phyloP scores from a whole-genome alignment of 257 asterid species.

The Solanum lignicaule region DNA sequence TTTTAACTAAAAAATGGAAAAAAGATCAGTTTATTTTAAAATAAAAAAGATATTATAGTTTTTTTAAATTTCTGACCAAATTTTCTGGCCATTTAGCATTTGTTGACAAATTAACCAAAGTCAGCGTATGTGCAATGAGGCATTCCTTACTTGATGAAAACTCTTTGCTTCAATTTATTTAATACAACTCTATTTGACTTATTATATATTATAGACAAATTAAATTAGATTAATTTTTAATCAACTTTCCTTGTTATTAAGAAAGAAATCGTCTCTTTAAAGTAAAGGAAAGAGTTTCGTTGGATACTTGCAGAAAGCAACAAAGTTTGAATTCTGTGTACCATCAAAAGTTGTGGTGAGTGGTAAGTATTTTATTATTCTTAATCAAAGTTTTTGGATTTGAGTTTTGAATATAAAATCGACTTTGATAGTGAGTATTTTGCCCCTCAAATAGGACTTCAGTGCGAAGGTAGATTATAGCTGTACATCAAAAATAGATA shows the following conservation, averaged over 20 bases:
- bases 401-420: too few species aligned
- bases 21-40: too few species aligned
- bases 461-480: too few species aligned
- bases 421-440: too few species aligned
- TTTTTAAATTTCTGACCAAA: too few species aligned
- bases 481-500: accelerated
- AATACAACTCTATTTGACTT: background rate
- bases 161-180: background rate
- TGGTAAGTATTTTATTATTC: too few species aligned
- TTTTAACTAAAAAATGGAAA: too few species aligned
- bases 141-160: background rate
- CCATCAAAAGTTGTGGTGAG: too few species aligned
- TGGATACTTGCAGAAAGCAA: background rate
- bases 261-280: background rate
- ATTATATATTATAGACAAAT: background rate
- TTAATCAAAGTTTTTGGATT: too few species aligned
- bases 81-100: background rate
- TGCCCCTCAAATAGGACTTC: background rate
- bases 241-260: background rate
- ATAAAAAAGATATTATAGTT: too few species aligned
- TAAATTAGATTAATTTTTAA: background rate
- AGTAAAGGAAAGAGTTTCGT: background rate
- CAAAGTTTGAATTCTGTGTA: background rate
- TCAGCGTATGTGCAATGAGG: background rate
- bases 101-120: background rate